Conservation (phyloP, 345 rosid species). For the Brassica nigra region DNA sequence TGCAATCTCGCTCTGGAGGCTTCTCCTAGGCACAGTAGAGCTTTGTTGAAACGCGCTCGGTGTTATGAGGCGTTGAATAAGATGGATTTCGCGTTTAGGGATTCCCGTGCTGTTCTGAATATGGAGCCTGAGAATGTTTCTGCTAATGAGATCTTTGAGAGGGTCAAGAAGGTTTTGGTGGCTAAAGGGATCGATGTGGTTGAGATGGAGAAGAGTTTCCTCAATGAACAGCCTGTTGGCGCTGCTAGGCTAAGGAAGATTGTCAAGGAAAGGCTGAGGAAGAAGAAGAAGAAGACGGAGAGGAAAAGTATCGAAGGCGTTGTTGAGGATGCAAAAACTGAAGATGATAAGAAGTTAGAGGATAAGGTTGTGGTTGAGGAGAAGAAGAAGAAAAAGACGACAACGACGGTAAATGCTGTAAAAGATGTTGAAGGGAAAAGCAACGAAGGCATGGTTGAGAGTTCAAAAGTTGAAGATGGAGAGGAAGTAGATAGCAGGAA, state of each 20-base stretch:
- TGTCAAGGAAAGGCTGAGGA: neutral
- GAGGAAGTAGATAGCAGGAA: neutral
- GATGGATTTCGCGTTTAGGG: neutral
- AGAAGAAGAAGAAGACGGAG: neutral
- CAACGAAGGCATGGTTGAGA: neutral
- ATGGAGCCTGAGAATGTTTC: neutral
- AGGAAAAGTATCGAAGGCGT: neutral
- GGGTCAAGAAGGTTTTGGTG: neutral
- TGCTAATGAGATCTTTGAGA: neutral
- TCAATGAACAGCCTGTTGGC: neutral
- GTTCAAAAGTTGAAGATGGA: neutral
- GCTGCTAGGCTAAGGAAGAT: neutral
- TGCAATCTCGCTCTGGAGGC: neutral
- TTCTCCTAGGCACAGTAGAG: neutral
- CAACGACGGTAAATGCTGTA: neutral
- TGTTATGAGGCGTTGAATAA: neutral
- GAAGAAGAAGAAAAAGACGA: neutral
- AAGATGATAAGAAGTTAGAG: neutral
- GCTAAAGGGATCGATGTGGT: neutral
- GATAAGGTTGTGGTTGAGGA: neutral
- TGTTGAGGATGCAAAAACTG: neutral
- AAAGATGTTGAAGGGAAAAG: neutral
- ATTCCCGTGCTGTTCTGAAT: neutral
- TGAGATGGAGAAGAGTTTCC: neutral
- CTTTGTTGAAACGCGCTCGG: neutral